Conservation (phyloP, 805 yeast genomes). For the Scheffersomyces amazonensis region DNA sequence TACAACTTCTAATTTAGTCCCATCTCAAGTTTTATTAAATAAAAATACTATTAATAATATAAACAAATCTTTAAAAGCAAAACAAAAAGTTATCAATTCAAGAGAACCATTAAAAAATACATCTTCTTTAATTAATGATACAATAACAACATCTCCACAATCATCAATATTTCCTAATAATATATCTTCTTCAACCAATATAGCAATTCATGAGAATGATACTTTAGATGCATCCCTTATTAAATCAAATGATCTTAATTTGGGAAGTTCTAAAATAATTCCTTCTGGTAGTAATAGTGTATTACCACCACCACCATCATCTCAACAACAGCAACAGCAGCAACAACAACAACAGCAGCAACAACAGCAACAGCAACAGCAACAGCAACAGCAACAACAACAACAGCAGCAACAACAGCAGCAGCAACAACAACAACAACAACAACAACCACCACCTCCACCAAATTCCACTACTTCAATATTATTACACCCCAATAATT, state of each 20-base stretch:
- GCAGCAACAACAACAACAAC: background rate
- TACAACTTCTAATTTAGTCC: conserved; percentile 1
- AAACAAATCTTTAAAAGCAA: conserved; percentile 41
- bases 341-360: background rate
- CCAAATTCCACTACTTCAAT: background rate
- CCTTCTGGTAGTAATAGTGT: conserved; percentile 1
- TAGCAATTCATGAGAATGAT: conserved; percentile 3
- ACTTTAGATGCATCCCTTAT: conserved; percentile 2
- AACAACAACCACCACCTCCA: no score
- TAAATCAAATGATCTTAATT: background rate
- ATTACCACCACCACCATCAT: background rate
- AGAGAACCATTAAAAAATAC: conserved; percentile 37
- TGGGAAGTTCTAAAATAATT: background rate
- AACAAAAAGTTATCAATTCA: conserved; percentile 35
- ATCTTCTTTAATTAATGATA: conserved; percentile 32
- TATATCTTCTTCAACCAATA: conserved; percentile 1
- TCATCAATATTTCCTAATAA: conserved; percentile 15
- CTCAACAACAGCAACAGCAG: conserved; percentile 1
- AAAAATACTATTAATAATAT: conserved; percentile 35
- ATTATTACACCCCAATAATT: conserved; percentile 5
- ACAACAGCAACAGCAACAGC: background rate
- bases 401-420: background rate
- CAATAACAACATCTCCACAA: conserved; percentile 34
- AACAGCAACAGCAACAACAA: background rate
- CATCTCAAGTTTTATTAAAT: conserved; percentile 14